A percentile compares a stretch with the other conserved stretches of the same genome.
phyloP scores from a whole-genome alignment of 2,329 filamentous ascomycete genomes.

The Alternaria arborescens region DNA sequence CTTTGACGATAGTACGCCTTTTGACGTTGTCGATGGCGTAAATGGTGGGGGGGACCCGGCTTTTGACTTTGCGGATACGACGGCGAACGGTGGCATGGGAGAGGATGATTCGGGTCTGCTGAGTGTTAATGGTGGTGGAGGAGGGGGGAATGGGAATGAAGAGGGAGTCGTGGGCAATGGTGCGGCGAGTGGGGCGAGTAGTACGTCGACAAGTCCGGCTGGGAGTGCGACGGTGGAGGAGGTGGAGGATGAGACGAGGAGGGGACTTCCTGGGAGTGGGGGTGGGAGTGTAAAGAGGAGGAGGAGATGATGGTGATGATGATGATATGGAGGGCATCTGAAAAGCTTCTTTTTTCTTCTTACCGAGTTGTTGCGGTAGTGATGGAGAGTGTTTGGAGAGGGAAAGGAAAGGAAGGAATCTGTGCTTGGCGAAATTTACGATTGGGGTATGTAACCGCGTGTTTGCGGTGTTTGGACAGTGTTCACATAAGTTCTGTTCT shows the following conservation, averaged over 20 bases:
- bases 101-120: background rate
- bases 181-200: slow-evolving; percentile 51
- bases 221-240: slow-evolving; percentile 44
- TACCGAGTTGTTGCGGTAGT: background rate
- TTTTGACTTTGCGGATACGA: background rate
- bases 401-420: no score
- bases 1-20: slow-evolving; percentile 1
- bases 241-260: slow-evolving; percentile 44
- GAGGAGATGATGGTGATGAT: slow-evolving; percentile 24
- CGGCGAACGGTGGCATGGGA: slow-evolving; percentile 11
- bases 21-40: background rate
- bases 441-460: no score
- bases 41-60: no score
- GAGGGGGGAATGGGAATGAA: background rate
- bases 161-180: background rate
- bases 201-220: slow-evolving; percentile 28
- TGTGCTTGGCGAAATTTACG: no score
- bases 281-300: slow-evolving; percentile 43
- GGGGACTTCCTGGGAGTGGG: background rate
- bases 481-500: no score
- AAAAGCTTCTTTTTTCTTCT: background rate
- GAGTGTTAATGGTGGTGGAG: background rate
- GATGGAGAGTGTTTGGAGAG: background rate
- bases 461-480: no score
- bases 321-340: no score